Evolutionary conservation across 805 yeast genomes (phyloP).

Genomic region (Sugiyamaella floridensis): DNA sequence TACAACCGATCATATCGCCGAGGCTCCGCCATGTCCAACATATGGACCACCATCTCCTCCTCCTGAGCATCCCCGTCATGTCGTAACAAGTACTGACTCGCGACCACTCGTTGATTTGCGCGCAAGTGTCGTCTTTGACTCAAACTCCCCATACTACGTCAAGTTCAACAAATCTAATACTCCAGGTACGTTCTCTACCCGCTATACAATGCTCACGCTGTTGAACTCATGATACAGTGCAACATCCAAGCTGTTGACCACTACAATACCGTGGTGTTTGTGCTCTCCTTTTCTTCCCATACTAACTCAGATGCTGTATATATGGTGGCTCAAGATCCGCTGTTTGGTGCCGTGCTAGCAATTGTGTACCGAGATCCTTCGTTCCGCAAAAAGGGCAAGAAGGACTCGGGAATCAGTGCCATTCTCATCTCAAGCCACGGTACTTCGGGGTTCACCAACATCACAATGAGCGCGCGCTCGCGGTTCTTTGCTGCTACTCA

Average conservation of each 20-base stretch:
- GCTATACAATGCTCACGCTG: too few relatives aligned
- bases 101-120: background rate
- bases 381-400: conserved; percentile 3
- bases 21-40: background rate
- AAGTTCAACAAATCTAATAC: conserved; percentile 21
- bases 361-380: conserved; percentile 26
- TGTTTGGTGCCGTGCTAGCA: conserved; percentile 31
- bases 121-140: conserved; percentile 19
- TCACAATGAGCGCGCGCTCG: conserved; percentile 54
- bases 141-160: conserved; percentile 30
- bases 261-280: too few relatives aligned
- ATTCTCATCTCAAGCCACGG: conserved; percentile 46
- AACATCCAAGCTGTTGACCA: too few relatives aligned
- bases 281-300: background rate
- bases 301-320: conserved; percentile 29
- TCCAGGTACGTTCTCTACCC: conserved; percentile 16
- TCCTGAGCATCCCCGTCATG: background rate
- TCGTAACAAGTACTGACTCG: background rate
- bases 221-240: background rate
- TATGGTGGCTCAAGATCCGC: conserved; percentile 31
- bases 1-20: background rate
- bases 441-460: conserved; percentile 46
- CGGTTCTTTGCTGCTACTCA: conserved; percentile 74
- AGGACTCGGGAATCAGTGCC: conserved; percentile 22
- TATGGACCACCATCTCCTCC: background rate